Evolutionary conservation across 73 alveolate species (phyloP).

Genomic region (Paramecium bursaria): DNA sequence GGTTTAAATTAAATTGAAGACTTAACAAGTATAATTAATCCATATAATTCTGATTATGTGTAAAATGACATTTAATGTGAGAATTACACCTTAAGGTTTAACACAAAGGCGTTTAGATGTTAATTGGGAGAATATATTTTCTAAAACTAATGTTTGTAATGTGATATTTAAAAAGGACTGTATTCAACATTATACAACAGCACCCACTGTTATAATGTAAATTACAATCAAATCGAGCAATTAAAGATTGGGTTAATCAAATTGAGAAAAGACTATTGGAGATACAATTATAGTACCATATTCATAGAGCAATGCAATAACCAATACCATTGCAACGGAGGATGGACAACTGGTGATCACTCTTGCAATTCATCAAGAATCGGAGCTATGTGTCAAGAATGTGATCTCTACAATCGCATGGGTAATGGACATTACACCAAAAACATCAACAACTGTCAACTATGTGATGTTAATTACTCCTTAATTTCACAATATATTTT

Average conservation of each 20-base stretch:
- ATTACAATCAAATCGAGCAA: no score
- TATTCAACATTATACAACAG: neutral
- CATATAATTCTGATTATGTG: no score
- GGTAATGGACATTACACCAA: neutral
- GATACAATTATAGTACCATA: neutral
- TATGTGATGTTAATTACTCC: no score
- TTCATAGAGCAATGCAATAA: no score
- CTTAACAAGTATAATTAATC: no score
- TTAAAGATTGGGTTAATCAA: no score
- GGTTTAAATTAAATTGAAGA: no score
- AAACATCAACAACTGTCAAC: no score
- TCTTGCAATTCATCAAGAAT: neutral
- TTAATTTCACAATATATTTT: no score
- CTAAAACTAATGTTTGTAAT: neutral
- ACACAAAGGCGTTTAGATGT: no score
- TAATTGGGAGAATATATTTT: conserved; percentile 31
- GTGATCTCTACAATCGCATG: neutral
- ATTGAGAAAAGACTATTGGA: neutral
- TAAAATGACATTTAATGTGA: no score
- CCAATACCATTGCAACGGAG: neutral
- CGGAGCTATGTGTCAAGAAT: neutral
- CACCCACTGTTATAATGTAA: neutral
- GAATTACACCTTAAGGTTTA: no score
- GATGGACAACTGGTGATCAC: neutral
- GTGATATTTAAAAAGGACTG: neutral